Base-by-base conservation (phyloP, 2,329 filamentous ascomycete genomes). In the Periconia digitata region DNA sequence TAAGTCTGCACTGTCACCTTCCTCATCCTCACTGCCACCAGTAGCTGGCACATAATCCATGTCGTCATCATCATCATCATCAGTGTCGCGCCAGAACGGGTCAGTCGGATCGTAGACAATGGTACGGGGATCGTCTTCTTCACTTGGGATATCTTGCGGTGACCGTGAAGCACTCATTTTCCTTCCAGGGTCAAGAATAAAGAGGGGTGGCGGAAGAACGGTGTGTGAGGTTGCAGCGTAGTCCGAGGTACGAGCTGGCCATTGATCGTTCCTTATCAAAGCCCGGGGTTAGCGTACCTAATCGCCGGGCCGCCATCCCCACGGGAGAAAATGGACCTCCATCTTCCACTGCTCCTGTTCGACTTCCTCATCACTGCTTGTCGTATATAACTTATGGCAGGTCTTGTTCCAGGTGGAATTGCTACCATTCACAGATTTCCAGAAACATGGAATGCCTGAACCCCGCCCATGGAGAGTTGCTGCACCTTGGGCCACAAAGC, bases 11-110 rank as follows among this genome's bases (percentile, higher is more conserved):
- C 72, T 62, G 8, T 64, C 71, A n/a, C 71, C 69, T 8, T 75
- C 72, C 10, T 67, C 67, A 15, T 69, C 61, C 20, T 73, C 70
- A 43, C 60, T 70, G 13, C 67, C 67, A 49, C 74, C 73, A 47
- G 72, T 63, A 39, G 74, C 69, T 22, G 73, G 70, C 58, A 78
- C 70, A 66, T 74, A 78, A 53, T 79, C 77, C 72, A 79, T 77
- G 65, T 79, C 77, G 69, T 80, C 76, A 70, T 76, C 74, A 56
- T 70, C 70, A 47, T 70, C 69, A 36, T 62, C 60, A 34, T 64
- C 61, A 35, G 55, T 63, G 47, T 68, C 64, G 44, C 59, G 59
- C 67, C 63, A 69, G 44, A 68, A 66, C 27, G 64, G 62, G 21
- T 67, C 67, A 35, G 46, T 60, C 8, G 63, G 66, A 43, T 69